Conservation (phyloP, 2,329 filamentous ascomycete species). For the Aspergillus sp. region DNA sequence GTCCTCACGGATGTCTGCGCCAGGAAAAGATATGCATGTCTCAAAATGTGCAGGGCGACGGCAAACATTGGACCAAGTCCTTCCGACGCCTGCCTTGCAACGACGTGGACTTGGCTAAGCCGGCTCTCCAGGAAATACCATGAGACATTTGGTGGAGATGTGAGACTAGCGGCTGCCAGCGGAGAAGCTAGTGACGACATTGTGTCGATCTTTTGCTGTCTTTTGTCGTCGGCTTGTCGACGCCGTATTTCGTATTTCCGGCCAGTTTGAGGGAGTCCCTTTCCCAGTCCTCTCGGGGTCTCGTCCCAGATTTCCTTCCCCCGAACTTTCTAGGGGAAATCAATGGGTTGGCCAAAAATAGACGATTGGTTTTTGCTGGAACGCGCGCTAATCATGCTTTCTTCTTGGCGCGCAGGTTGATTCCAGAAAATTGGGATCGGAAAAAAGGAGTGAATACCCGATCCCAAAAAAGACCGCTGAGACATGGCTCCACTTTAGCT, state of each 20-base stretch:
- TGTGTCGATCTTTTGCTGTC: neutral
- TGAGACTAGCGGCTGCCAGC: neutral
- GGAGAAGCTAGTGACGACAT: neutral
- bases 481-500: neutral
- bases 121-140: neutral
- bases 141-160: neutral
- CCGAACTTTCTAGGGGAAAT: neutral
- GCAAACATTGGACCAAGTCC: too few relatives aligned
- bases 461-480: neutral
- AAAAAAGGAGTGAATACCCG: neutral
- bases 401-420: neutral
- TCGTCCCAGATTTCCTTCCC: neutral
- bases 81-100: neutral
- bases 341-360: neutral
- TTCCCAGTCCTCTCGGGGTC: neutral
- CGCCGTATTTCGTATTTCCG: neutral
- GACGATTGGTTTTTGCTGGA: neutral
- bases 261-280: neutral
- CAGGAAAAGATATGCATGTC: neutral
- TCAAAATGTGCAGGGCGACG: neutral
- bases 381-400: neutral
- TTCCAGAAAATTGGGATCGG: neutral
- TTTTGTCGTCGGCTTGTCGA: neutral
- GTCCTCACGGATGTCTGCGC: neutral
- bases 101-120: neutral